Base-by-base conservation (phyloP, 768 basidiomycete species). In the Suillus tomentosus region DNA sequence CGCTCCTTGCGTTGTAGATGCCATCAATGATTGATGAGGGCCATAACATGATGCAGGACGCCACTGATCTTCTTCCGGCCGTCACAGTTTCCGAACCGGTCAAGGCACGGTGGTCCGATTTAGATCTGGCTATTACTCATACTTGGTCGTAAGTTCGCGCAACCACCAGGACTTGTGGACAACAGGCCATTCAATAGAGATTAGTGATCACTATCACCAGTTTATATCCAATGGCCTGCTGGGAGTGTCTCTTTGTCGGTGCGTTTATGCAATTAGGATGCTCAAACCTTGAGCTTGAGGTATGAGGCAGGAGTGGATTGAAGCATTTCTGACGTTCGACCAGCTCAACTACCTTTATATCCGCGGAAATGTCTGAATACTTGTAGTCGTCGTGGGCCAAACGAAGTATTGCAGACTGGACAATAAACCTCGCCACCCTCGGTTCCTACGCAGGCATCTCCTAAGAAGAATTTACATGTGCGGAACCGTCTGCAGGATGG, bases 401-500 rank as follows among this genome's bases (percentile, higher is more conserved):
- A 64, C 31, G 31, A 31, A 5, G 87, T 84, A 47, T 85, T 82
- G 65, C 88, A 90, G 75, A 74, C 83, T 2, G 73, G 79, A 67
- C 78, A 80, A 62, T 77, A 81, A 87, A 91, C 73, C 76, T 91
- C 9, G 82, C 78, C 27, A 80, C 81, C 19, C 75, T 92, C 5
- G 81, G 91, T 65, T 87, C 88, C 31, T 81, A 85, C 2, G 79
- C 79, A 90, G 31, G 31, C 31, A 6, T 31, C 5, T 31, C 31
- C 31, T 31, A 31, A 31, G 31, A 31, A 31, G 31, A 31, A 31
- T 31, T 2, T 31, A 31, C 31, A 31, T 95, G 94, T 93, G 1
- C 95, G 93, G 94, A 83, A 82, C 0, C 80, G 94, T 3, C 72
- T 94, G 2, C 92, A 94, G 72, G 86, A 87, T 3, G 78, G 94